A percentile compares a stretch with the other conserved stretches of the same genome.
phyloP scores from a whole-genome alignment of 768 basidiomycete species.

The Panellus pusillus region DNA sequence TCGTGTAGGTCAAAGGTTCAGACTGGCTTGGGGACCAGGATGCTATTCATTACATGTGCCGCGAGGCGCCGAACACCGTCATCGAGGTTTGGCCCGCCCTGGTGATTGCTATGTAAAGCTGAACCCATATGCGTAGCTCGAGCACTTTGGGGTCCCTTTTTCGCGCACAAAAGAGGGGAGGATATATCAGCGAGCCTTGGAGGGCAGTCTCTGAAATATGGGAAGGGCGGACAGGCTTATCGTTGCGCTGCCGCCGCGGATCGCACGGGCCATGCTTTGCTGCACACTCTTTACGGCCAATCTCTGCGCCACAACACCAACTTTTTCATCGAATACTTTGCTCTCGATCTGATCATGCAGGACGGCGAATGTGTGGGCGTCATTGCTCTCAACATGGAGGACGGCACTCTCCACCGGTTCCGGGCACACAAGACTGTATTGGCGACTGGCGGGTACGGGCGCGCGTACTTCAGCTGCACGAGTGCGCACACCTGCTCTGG shows the following conservation, averaged over 20 bases:
- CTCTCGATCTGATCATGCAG: constrained; percentile 98
- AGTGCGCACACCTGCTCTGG: constrained; percentile 99
- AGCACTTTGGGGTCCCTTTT: constrained; percentile 98
- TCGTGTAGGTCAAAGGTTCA: constrained; percentile 89
- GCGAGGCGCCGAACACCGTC: constrained; percentile 92
- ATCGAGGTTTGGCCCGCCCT: constrained; percentile 65
- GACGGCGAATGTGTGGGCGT: constrained; percentile 99
- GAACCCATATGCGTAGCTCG: constrained; percentile 58
- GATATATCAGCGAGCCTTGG: constrained; percentile 99
- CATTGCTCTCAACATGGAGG: constrained; percentile 99
- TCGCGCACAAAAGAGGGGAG: constrained; percentile 98
- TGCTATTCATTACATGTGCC: constrained; percentile 99
- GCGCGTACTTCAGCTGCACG: constrained; percentile 97
- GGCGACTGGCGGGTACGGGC: constrained; percentile 97
- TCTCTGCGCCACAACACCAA: constrained; percentile 98
- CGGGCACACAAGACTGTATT: constrained; percentile 97
- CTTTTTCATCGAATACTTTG: constrained; percentile 99
- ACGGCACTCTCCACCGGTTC: constrained; percentile 98
- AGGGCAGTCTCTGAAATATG: constrained; percentile 94
- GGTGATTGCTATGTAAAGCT: not conserved
- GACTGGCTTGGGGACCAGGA: constrained; percentile 99
- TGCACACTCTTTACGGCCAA: constrained; percentile 99
- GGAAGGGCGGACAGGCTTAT: constrained; percentile 99
- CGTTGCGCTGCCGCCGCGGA: constrained; percentile 98
- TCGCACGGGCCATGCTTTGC: constrained; percentile 96